Percentiles rank a stretch among this genome's conserved stretches.
These are phyloP conservation scores for Phytophthora macrochlamydospora DNA, from an alignment of 352 stramenopile genomes.

Conservation along the genomic window DNA sequence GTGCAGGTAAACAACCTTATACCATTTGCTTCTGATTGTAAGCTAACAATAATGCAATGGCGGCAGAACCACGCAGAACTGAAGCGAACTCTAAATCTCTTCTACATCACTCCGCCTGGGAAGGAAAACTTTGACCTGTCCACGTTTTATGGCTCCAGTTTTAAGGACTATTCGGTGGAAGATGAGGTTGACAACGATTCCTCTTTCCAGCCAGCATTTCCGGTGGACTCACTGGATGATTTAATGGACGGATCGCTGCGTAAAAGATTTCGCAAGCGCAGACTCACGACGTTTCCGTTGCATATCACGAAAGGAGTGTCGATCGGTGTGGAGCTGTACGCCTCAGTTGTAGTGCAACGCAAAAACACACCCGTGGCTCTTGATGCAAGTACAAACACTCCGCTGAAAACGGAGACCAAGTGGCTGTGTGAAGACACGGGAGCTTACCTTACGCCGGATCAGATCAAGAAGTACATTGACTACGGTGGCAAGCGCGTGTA, in stretches of 20 bases:
- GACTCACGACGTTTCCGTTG: constrained; percentile 66
- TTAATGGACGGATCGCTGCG: constrained; percentile 79
- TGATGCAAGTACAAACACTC: constrained; percentile 72
- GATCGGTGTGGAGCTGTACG: constrained; percentile 83
- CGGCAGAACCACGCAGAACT: constrained; percentile 79
- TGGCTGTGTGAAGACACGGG: constrained; percentile 88
- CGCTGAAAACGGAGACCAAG: constrained; percentile 83
- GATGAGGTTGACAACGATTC: constrained; percentile 27
- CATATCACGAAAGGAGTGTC: constrained; percentile 76
- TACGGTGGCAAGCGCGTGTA: constrained; percentile 83
- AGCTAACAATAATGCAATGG: background rate
- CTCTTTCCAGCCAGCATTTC: constrained; percentile 69
- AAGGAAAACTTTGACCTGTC: constrained; percentile 61
- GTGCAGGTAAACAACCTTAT: constrained; percentile 46
- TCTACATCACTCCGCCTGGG: constrained; percentile 71
- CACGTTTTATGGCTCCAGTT: constrained; percentile 67
- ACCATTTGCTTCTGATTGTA: background rate
- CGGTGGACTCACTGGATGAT: constrained; percentile 74
- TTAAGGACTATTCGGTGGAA: constrained; percentile 62
- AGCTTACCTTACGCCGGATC: constrained; percentile 66
- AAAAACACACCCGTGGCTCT: constrained; percentile 68
- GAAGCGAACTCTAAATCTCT: constrained; percentile 75
- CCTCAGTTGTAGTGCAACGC: constrained; percentile 57
- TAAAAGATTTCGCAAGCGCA: constrained; percentile 82
- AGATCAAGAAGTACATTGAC: constrained; percentile 79